Percentiles rank a stretch among this genome's conserved stretches.
These are phyloP conservation scores for Cronartium quercuum DNA, from an alignment of 1,284 basidiomycete genomes.

Conservation along the genomic window DNA sequence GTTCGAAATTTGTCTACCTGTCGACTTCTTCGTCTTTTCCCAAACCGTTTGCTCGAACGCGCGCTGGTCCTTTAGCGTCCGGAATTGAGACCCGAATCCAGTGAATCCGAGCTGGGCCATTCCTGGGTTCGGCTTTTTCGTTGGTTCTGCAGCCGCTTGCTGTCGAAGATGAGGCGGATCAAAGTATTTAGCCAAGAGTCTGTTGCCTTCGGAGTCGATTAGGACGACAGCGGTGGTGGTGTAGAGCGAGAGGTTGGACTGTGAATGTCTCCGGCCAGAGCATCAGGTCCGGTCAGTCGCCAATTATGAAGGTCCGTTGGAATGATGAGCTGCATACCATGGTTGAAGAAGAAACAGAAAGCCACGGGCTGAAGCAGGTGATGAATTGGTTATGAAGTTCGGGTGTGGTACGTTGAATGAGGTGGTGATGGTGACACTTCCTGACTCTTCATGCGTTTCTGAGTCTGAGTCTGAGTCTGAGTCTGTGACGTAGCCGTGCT, in stretches of 20 bases:
- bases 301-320: neutral
- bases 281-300: neutral
- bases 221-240: slow-evolving; percentile 79
- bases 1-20: slow-evolving; percentile 57
- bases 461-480: neutral
- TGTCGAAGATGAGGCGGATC: slow-evolving; percentile 60
- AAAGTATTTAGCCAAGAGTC: slow-evolving; percentile 94
- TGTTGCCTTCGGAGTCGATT: slow-evolving; percentile 87
- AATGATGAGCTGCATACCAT: slow-evolving; percentile 1
- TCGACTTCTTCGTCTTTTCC: slow-evolving; percentile 87
- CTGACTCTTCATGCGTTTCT: neutral
- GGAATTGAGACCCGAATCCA: slow-evolving; percentile 57
- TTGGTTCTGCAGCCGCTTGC: slow-evolving; percentile 51
- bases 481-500: slow-evolving; percentile 1
- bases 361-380: neutral
- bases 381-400: neutral
- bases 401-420: neutral
- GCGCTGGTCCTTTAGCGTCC: slow-evolving; percentile 82
- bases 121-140: slow-evolving; percentile 51
- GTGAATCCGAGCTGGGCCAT: slow-evolving; percentile 39
- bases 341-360: neutral
- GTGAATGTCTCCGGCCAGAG: slow-evolving; percentile 1
- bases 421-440: neutral
- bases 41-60: slow-evolving; percentile 91
- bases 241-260: slow-evolving; percentile 77